phyloP scores from a whole-genome alignment of 1,284 basidiomycete genomes.

The Chiua sp. region DNA sequence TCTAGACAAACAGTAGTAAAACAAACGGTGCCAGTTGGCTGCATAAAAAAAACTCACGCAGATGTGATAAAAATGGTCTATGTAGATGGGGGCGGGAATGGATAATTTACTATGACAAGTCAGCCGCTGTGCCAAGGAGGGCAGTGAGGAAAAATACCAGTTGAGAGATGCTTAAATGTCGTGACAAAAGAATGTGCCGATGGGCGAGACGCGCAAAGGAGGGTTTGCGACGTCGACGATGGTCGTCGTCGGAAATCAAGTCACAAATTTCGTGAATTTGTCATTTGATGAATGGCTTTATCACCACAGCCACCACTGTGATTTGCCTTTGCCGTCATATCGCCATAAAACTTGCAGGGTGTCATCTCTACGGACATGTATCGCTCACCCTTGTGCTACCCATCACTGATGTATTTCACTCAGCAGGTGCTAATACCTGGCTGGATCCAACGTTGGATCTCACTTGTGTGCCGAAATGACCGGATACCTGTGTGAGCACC shows the following conservation, averaged over 20 bases:
- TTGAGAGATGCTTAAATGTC: constrained; percentile 8
- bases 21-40: constrained; percentile 7
- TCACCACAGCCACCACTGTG: constrained; percentile 26
- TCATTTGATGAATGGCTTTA: constrained; percentile 26
- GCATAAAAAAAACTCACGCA: constrained; percentile 15
- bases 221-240: neutral
- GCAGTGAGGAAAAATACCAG: constrained; percentile 9
- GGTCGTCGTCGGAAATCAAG: constrained; percentile 22
- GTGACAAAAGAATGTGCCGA: constrained; percentile 22
- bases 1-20: constrained; percentile 20
- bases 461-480: neutral
- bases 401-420: too few species aligned
- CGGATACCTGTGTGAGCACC: neutral
- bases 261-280: constrained; percentile 29
- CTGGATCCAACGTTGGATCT: too few species aligned
- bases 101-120: constrained; percentile 27
- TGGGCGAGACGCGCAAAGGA: neutral
- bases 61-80: constrained; percentile 7
- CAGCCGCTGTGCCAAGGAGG: constrained; percentile 8
- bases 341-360: neutral
- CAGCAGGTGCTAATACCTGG: too few species aligned
- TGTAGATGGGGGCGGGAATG: constrained; percentile 11
- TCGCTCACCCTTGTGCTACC: too few species aligned
- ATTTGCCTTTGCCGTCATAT: constrained; percentile 21
- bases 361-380: too few species aligned